Evolutionary conservation across 192 early-diverging fungal genomes (phyloP).

Genomic region (Coemansia sp.): DNA sequence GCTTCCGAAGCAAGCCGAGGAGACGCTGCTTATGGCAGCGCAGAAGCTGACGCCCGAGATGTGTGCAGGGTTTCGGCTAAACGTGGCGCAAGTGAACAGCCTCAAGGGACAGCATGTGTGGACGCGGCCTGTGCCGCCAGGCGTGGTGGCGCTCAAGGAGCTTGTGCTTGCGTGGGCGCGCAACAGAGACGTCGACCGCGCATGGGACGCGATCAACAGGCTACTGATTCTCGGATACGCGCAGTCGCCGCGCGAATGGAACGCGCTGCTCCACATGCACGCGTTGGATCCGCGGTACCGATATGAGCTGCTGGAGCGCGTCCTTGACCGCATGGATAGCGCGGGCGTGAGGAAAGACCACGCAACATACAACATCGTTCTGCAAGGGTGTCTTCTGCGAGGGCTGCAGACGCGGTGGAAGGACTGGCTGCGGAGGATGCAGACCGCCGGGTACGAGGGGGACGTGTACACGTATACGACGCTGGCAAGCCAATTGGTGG

Average conservation of each 20-base stretch:
- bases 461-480: slow-evolving; percentile 19
- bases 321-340: slow-evolving; percentile 21
- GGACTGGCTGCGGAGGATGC: slow-evolving; percentile 30
- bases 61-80: not conserved
- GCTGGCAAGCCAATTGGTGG: slow-evolving; percentile 25
- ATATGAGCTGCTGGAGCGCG: slow-evolving; percentile 26
- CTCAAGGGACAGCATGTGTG: not conserved
- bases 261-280: slow-evolving; percentile 39
- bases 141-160: slow-evolving; percentile 21
- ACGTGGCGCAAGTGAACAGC: not conserved
- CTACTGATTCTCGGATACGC: slow-evolving; percentile 25
- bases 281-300: slow-evolving; percentile 42
- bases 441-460: slow-evolving; percentile 15
- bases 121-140: slow-evolving; percentile 10
- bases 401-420: slow-evolving; percentile 24
- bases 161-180: slow-evolving; percentile 40
- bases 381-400: slow-evolving; percentile 40
- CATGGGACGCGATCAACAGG: slow-evolving; percentile 23
- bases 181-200: slow-evolving; percentile 9
- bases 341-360: slow-evolving; percentile 17
- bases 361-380: slow-evolving; percentile 40
- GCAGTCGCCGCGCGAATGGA: slow-evolving; percentile 31
- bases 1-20: slow-evolving; percentile 23
- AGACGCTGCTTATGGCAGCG: slow-evolving; percentile 7
- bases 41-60: not conserved